Percentiles rank a stretch among this genome's conserved stretches.
Conservation (phyloP, 1,284 basidiomycete genomes). For the Omphalotus olearius region DNA sequence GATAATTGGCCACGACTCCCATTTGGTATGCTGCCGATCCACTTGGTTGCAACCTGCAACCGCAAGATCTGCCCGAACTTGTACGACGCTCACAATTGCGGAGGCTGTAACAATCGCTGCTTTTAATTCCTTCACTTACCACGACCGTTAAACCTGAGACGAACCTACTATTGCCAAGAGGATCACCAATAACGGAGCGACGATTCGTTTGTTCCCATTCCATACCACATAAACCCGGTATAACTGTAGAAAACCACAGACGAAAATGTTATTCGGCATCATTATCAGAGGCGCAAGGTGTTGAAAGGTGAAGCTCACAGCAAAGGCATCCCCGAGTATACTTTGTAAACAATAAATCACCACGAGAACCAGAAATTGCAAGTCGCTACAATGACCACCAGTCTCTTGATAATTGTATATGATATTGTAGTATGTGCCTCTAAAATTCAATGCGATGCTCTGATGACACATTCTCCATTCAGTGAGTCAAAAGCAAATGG, state of each 20-base stretch:
- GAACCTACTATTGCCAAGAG: conserved; percentile 1
- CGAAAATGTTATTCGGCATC: no score
- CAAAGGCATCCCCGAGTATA: conserved; percentile 4
- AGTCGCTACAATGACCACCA: no score
- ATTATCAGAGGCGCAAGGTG: not conserved
- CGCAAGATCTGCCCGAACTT: not conserved
- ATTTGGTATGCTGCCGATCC: no score
- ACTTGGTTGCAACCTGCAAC: not conserved
- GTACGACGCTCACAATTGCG: conserved; percentile 1
- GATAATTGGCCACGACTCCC: not conserved
- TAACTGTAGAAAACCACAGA: not conserved
- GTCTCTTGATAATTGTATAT: no score
- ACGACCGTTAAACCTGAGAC: no score
- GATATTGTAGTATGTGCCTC: not conserved
- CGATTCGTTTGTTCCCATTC: not conserved
- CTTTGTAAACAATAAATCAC: conserved; percentile 1
- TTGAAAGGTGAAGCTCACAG: not conserved
- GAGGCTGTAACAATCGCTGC: not conserved
- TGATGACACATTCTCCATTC: not conserved
- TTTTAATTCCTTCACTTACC: not conserved
- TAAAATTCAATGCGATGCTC: not conserved
- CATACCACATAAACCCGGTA: conserved; percentile 4
- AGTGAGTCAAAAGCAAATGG: not conserved
- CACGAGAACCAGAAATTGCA: not conserved
- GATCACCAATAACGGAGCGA: not conserved